Evolutionary conservation across 257 asterid species (phyloP).

Genomic region (Striga asiatica): DNA sequence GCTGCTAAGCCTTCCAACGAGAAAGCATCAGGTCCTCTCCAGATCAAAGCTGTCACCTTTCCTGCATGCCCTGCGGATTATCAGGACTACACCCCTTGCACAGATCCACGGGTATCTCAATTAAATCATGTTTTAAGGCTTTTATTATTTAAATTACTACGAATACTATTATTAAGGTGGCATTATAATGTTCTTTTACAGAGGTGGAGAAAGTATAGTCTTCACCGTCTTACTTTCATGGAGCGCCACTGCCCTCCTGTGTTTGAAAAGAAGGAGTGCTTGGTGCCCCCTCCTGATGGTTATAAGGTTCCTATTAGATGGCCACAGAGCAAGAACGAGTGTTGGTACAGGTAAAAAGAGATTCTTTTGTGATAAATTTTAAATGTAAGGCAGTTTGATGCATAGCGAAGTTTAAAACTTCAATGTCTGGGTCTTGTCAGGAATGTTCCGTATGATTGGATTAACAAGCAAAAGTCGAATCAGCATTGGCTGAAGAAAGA

Average conservation of each 20-base stretch:
- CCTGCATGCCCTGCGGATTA: conserved; percentile 60
- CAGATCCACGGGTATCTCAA: conserved; percentile 76
- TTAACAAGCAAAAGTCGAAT: conserved; percentile 84
- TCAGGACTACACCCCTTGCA: conserved; percentile 97
- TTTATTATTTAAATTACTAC: too few species aligned
- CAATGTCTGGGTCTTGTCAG: conserved; percentile 27
- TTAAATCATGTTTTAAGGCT: too few species aligned
- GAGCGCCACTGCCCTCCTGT: conserved; percentile 87
- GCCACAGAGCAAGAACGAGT: conserved; percentile 76
- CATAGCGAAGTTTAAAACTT: neutral
- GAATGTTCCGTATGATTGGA: conserved; percentile 97
- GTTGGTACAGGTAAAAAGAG: conserved; percentile 71
- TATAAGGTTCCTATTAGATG: conserved; percentile 63
- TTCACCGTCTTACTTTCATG: conserved; percentile 57
- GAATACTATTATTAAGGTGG: conserved; percentile 12
- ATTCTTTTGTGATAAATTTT: neutral
- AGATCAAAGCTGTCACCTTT: conserved; percentile 45
- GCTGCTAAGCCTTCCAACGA: conserved; percentile 24
- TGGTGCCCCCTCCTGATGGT: conserved; percentile 79
- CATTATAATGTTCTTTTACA: conserved; percentile 20
- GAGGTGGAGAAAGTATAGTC: conserved; percentile 65
- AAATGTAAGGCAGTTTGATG: neutral
- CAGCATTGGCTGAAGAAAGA: conserved; percentile 93
- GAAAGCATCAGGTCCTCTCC: conserved; percentile 34
- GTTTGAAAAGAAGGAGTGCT: conserved; percentile 63